Evolutionary conservation across 306 rosid genomes (phyloP).

Genomic region (Dicorynia guianensis): DNA sequence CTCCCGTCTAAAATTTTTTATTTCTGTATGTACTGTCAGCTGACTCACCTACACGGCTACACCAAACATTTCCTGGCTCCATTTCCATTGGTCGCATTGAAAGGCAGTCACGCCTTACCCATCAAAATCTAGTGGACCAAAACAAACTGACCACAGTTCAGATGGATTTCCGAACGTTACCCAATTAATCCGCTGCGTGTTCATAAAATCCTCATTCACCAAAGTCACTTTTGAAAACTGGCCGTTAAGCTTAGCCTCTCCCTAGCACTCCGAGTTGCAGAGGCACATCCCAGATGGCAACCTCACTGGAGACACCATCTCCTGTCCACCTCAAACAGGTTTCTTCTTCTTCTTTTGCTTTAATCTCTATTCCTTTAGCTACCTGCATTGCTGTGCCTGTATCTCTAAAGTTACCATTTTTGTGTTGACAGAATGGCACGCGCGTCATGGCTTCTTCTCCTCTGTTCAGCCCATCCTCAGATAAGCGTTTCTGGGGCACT

Average conservation of each 20-base stretch:
- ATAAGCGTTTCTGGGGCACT: slow-evolving; percentile 78
- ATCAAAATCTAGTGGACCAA: neutral
- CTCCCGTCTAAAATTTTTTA: too few relatives aligned
- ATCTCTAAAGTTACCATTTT: neutral
- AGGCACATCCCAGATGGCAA: slow-evolving; percentile 46
- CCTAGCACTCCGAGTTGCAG: slow-evolving; percentile 6
- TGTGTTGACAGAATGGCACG: slow-evolving; percentile 41
- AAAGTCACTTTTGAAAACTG: slow-evolving; percentile 56
- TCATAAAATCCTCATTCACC: slow-evolving; percentile 39
- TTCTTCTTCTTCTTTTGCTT: neutral
- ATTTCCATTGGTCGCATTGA: slow-evolving; percentile 6
- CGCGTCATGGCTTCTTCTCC: slow-evolving; percentile 55
- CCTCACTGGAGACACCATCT: slow-evolving; percentile 62
- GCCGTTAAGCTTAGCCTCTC: slow-evolving; percentile 63
- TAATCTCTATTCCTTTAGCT: neutral
- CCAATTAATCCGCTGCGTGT: slow-evolving; percentile 10
- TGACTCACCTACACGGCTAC: too few relatives aligned
- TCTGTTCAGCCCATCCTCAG: slow-evolving; percentile 72
- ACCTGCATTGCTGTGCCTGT: neutral
- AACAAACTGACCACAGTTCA: neutral
- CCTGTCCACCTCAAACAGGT: slow-evolving; percentile 61
- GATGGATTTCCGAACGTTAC: slow-evolving; percentile 61
- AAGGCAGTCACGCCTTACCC: neutral
- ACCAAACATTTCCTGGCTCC: too few relatives aligned
- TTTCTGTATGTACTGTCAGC: too few relatives aligned